Evolutionary conservation across 495 filamentous ascomycete genomes (phyloP).

Genomic region (Letharia columbiana): DNA sequence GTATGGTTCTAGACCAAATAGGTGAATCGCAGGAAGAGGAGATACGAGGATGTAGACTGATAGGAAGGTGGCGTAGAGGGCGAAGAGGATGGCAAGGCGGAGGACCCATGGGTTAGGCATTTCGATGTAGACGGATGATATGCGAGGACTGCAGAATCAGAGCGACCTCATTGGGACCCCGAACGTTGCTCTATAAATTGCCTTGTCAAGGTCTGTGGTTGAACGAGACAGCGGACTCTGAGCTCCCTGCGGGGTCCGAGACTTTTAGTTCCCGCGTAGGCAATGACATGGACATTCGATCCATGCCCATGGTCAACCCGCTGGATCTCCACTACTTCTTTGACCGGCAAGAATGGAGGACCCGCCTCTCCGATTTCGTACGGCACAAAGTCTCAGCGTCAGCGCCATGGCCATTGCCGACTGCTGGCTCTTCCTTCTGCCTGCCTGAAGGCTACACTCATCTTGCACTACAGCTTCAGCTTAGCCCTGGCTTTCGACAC

Average conservation of each 20-base stretch:
- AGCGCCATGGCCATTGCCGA: neutral
- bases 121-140: neutral
- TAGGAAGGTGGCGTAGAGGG: neutral
- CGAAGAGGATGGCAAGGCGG: neutral
- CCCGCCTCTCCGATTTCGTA: neutral
- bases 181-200: neutral
- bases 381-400: neutral
- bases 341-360: neutral
- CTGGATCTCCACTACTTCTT: neutral
- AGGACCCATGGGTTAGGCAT: neutral
- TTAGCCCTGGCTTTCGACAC: neutral
- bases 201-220: neutral
- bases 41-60: neutral
- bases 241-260: neutral
- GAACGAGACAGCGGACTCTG: neutral
- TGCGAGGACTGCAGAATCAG: neutral
- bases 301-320: neutral
- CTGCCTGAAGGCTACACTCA: neutral
- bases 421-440: neutral
- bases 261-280: neutral
- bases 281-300: neutral
- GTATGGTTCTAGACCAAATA: neutral
- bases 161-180: neutral
- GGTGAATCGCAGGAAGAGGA: neutral
- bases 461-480: neutral